These are phyloP conservation scores for Mucor racemosus DNA, from an alignment of 371 early-diverging fungal genomes.

Conservation along the genomic window DNA sequence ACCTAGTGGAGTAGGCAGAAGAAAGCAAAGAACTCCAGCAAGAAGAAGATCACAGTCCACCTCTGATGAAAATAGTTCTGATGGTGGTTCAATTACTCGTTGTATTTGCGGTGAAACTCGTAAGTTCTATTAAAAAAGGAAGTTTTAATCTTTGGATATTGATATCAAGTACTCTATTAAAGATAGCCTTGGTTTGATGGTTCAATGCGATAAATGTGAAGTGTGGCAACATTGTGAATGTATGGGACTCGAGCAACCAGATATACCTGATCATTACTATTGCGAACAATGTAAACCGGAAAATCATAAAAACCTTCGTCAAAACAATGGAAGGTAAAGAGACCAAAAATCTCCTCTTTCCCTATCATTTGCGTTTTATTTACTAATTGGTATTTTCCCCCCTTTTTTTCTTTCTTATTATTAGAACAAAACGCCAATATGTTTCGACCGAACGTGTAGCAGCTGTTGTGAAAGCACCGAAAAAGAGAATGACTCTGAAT, in stretches of 20 bases:
- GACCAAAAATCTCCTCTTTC: slow-evolving; percentile 2
- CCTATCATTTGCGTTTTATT: not conserved
- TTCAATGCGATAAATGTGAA: slow-evolving; percentile 86
- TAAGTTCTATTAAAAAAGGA: slow-evolving; percentile 24
- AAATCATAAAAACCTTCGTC: slow-evolving; percentile 21
- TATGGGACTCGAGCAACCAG: slow-evolving; percentile 73
- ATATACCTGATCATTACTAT: slow-evolving; percentile 82
- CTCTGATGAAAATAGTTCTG: slow-evolving; percentile 44
- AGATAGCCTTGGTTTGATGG: slow-evolving; percentile 75
- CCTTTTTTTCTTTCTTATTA: not conserved
- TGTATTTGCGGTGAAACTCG: slow-evolving; percentile 78
- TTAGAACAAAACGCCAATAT: slow-evolving; percentile 29
- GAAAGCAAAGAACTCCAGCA: slow-evolving; percentile 11
- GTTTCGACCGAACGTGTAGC: slow-evolving; percentile 16
- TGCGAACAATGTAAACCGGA: slow-evolving; percentile 77
- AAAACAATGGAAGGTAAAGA: slow-evolving; percentile 35
- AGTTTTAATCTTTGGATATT: not conserved
- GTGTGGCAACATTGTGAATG: slow-evolving; percentile 92
- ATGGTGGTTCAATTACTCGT: slow-evolving; percentile 72
- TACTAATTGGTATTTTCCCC: not conserved
- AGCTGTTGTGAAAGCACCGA: slow-evolving; percentile 40
- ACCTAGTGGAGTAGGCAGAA: slow-evolving; percentile 3
- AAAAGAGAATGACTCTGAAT: slow-evolving; percentile 62
- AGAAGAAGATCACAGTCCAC: slow-evolving; percentile 35
- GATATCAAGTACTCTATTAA: not conserved